phyloP scores from a whole-genome alignment of 345 rosid species.

The thale cress (Arabidopsis thaliana) region TAIR10.1 NC_003074.8:2490001-2490500 shows the following conservation, averaged over 20 bases:
- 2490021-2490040: constrained; percentile 59
- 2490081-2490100: constrained; percentile 69
- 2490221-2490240: not conserved
- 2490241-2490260: not conserved
- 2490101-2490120: constrained; percentile 76
- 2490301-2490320: constrained; percentile 58
- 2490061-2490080: constrained; percentile 80
- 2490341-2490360: constrained; percentile 73
- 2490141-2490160: constrained; percentile 76
- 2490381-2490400: constrained; percentile 95
- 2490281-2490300: not conserved
- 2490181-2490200: constrained; percentile 81
- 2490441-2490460: constrained; percentile 2
- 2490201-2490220: constrained; percentile 82
- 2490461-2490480: not conserved
- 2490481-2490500: constrained; percentile 11
- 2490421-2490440: constrained; percentile 91
- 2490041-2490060: constrained; percentile 94
- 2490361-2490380: constrained; percentile 77
- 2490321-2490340: constrained; percentile 96
- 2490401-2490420: constrained; percentile 94
- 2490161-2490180: constrained; percentile 83
- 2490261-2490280: not conserved
- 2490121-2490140: constrained; percentile 80
- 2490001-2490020: constrained; percentile 47